Conservation (phyloP, 345 rosid genomes). For the Corchorus olitorius region DNA sequence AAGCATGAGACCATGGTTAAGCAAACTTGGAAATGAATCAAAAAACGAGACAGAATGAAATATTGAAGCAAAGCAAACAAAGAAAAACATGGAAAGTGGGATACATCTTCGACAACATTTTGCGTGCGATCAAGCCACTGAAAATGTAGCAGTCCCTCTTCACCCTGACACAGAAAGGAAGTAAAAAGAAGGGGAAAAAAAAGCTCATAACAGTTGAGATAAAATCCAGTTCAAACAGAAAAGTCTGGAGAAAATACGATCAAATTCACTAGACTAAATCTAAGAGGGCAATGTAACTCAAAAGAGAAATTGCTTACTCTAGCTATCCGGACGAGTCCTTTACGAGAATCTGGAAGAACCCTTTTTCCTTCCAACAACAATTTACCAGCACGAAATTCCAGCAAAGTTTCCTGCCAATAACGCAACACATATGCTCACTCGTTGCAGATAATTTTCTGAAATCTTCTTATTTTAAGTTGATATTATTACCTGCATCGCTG, state of each 20-base stretch:
- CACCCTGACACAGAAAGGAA: conserved; percentile 48
- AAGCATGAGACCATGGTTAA: background rate
- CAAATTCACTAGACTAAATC: background rate
- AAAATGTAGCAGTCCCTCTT: conserved; percentile 88
- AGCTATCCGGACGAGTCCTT: conserved; percentile 84
- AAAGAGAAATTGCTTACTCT: conserved; percentile 43
- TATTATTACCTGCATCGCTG: conserved; percentile 30
- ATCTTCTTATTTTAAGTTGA: background rate
- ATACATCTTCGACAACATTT: conserved; percentile 85
- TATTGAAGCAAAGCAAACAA: background rate
- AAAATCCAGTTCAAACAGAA: background rate
- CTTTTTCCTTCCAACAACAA: conserved; percentile 77
- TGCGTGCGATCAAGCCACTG: conserved; percentile 88
- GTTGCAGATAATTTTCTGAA: background rate
- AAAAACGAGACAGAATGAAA: background rate
- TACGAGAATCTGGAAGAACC: conserved; percentile 85
- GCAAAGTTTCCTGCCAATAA: conserved; percentile 60
- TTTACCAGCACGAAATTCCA: conserved; percentile 99
- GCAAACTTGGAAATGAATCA: background rate
- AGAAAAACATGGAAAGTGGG: conserved; percentile 32
- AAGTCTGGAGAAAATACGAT: background rate
- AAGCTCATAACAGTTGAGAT: conserved; percentile 1
- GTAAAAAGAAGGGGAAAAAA: too few relatives aligned
- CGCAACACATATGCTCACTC: too few relatives aligned
- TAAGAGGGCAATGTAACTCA: background rate